These are phyloP conservation scores for Penicillium glabrum DNA, from an alignment of 2,329 filamentous ascomycete species.

Conservation along the genomic window DNA sequence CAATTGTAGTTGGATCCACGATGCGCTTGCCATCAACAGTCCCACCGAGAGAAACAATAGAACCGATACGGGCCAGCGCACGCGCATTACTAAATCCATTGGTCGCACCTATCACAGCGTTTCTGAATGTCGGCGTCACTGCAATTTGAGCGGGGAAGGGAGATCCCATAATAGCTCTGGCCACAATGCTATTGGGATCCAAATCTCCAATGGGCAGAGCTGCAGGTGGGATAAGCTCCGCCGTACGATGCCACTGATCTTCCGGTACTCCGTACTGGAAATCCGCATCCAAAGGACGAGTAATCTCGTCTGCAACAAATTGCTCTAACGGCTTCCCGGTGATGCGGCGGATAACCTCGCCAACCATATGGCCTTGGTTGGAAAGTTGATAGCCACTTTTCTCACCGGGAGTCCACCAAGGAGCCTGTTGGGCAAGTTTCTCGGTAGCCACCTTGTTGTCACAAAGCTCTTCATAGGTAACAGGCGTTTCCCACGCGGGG, in stretches of 20 bases:
- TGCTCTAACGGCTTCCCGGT: slow-evolving; percentile 45
- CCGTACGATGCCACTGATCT: slow-evolving; percentile 43
- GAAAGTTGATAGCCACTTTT: slow-evolving; percentile 39
- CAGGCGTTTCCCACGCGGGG: slow-evolving; percentile 27
- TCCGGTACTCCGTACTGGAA: slow-evolving; percentile 48
- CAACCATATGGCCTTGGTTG: slow-evolving; percentile 43
- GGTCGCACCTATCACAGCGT: slow-evolving; percentile 42
- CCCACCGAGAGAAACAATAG: slow-evolving; percentile 36
- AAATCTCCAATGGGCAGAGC: slow-evolving; percentile 4
- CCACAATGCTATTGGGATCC: slow-evolving; percentile 27
- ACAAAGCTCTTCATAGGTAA: slow-evolving; percentile 33
- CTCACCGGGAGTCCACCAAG: slow-evolving; percentile 44
- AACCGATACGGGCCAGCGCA: slow-evolving; percentile 44
- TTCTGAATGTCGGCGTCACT: slow-evolving; percentile 36
- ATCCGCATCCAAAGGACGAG: slow-evolving; percentile 46
- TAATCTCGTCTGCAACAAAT: slow-evolving; percentile 47
- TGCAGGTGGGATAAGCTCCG: slow-evolving; percentile 29
- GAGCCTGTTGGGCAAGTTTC: slow-evolving; percentile 38
- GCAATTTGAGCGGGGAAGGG: slow-evolving; percentile 19
- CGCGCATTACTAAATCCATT: slow-evolving; percentile 51
- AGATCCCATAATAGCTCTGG: slow-evolving; percentile 33
- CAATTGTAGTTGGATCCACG: slow-evolving; percentile 40
- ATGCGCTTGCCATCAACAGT: slow-evolving; percentile 37
- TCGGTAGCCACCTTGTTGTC: slow-evolving; percentile 28
- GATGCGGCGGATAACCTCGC: slow-evolving; percentile 44